Base-by-base conservation (phyloP, 441 rosid species). In the Populus hybrid region DNA sequence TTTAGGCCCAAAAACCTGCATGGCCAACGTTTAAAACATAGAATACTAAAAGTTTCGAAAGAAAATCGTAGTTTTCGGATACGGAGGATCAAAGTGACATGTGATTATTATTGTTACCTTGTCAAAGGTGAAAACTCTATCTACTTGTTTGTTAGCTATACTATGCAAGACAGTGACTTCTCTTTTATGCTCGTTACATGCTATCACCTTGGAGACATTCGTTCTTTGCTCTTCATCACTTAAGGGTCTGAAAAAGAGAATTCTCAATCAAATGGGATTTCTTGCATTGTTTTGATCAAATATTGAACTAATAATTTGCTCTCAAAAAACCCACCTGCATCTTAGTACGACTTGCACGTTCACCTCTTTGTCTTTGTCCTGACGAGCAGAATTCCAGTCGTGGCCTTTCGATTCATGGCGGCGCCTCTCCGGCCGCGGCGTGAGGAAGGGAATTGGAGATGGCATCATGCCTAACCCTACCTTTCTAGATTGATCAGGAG, bases 1-100 rank as follows among this genome's bases (percentile, higher is more conserved):
- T 80, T 91, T 93, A n/a, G 98, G 98, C 28, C 98, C 99, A 84
- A 95, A 95, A 74, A 95, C 99, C 99, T 93, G 40, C 50, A 40
- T 12, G 50, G 50, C 14, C 50, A 40, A 10, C 50, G 50, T 10
- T 40, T 10, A 40, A 40, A 40, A 10, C 50, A 28, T 2, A 29
- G 31, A 67, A 7, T 18, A 20, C 2, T 53, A 72, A 23, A 68
- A 53, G 28, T 70, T 74, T 63, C 38, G 66, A 26, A 50, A 36
- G 7, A 72, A 4, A 21, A 64, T 29, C 12, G 28, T 26, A 74
- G 24, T 26, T 26, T 38, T 74, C 66, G 16, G 73, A 11, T 9
- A 7, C 24, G 36, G 18, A 45, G 14, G 42, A 69, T 1, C 65
- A n/a, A 61, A 61, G 9, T 18, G 14, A 24, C 12, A 7, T 53